These are phyloP conservation scores for Phytopythium cucurbitacearum DNA, from an alignment of 352 stramenopile genomes.

Conservation along the genomic window DNA sequence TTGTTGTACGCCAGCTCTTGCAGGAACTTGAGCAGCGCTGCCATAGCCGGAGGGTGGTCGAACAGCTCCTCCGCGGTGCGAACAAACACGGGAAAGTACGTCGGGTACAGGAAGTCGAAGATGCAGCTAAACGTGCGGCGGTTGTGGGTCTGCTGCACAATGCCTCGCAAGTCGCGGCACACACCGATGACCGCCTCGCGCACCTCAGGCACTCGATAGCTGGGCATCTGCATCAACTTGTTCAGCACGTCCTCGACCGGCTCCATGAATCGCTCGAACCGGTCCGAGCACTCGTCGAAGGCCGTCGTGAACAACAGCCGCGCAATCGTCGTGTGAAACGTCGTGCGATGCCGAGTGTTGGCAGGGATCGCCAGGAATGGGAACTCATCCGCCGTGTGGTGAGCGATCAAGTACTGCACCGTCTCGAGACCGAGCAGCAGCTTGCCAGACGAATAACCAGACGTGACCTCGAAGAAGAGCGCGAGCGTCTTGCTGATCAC, in stretches of 20 bases:
- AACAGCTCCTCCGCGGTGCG: constrained; percentile 93
- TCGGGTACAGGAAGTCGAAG: constrained; percentile 97
- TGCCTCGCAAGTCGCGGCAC: constrained; percentile 94
- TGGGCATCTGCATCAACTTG: constrained; percentile 76
- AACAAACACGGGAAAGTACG: constrained; percentile 94
- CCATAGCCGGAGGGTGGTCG: constrained; percentile 92
- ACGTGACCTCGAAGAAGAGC: constrained; percentile 97
- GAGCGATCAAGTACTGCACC: constrained; percentile 94
- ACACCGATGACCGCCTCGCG: constrained; percentile 93
- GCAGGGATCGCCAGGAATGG: constrained; percentile 93
- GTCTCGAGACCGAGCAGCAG: constrained; percentile 96
- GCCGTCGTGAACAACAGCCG: constrained; percentile 94
- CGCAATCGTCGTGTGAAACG: constrained; percentile 96
- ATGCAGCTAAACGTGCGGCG: constrained; percentile 94
- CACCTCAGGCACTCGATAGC: constrained; percentile 68
- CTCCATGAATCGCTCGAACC: constrained; percentile 97
- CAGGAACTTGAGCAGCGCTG: constrained; percentile 96
- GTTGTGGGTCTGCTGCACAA: constrained; percentile 96
- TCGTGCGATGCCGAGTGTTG: constrained; percentile 95
- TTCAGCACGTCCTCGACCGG: constrained; percentile 85
- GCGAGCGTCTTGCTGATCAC: constrained; percentile 95
- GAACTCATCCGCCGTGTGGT: constrained; percentile 97
- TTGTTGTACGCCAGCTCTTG: constrained; percentile 95
- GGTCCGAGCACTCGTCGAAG: constrained; percentile 91
- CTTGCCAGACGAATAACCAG: constrained; percentile 95